Evolutionary conservation across 306 rosid genomes (phyloP).

Genomic region (Acacia confusa): DNA sequence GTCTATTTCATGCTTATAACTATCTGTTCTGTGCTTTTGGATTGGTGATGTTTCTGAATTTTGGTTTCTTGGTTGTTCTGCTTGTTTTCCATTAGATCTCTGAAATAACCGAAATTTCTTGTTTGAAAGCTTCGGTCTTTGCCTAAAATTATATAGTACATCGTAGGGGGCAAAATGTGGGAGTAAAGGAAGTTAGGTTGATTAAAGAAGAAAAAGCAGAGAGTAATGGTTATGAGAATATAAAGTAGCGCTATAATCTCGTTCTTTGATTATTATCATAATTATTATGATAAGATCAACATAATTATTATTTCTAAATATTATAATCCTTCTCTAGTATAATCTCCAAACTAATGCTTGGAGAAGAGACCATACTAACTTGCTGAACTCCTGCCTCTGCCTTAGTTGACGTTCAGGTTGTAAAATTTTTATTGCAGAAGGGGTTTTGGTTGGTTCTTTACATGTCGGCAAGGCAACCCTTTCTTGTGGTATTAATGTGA

Average conservation of each 20-base stretch:
- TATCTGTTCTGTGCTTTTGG: neutral
- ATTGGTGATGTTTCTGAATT: neutral
- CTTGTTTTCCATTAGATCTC: neutral
- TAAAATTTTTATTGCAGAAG: neutral
- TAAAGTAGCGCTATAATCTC: neutral
- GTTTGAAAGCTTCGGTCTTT: neutral
- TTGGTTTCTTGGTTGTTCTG: neutral
- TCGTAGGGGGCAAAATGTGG: neutral
- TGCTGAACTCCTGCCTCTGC: neutral
- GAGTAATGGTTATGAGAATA: neutral
- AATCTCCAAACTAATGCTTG: neutral
- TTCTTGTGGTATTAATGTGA: neutral
- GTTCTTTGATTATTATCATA: neutral
- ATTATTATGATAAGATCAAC: neutral
- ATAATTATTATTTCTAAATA: neutral
- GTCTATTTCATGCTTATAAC: conserved; percentile 18
- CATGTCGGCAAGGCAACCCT: neutral
- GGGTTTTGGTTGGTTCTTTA: neutral
- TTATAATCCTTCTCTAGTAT: neutral
- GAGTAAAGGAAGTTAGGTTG: neutral
- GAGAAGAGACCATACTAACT: neutral
- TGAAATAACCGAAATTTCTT: neutral
- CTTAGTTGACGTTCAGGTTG: neutral
- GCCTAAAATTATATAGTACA: neutral
- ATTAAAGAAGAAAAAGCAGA: neutral